Base-by-base conservation (phyloP, 208 protist species). In the Wallacemonas sp. region DNA sequence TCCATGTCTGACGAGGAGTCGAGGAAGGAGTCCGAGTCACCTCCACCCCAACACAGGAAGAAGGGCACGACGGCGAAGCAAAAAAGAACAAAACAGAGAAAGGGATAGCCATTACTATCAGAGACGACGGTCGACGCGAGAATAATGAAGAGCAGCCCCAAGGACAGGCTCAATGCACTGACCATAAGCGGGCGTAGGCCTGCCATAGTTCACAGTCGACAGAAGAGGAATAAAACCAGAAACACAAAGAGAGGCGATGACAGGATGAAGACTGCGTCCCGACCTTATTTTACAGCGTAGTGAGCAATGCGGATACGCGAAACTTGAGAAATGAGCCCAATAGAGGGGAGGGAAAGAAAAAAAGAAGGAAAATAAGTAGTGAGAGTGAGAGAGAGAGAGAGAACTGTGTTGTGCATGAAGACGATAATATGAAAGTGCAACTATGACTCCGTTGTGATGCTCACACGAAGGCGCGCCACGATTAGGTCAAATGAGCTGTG, bases 61-160 rank as follows among this genome's bases (percentile, higher is more conserved):
- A 90, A 84, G 1, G 84, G 83, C 1, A 93, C 26, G 11, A 80
- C 71, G 4, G 84, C 42, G 58, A 86, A 70, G 65, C 80, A 68
- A 41, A 79, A 82, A 62, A 90, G 38, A 0, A 84, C 36, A 28
- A 91, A 70, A 14, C 70, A 79, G 30, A 91, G 66, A 24, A 91
- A 58, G 33, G 84, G 84, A 60, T 69, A 80, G 30, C 76, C 80
- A 55, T 84, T 94, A 26, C 54, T 41, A 6, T 75, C 49, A 5
- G 0, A 12, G 19, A 86, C 77, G 21, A 77, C 66, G 22, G 84
- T 88, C 53, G 84, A 90, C 51, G 69, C 72, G 1, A 91, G 51
- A 36, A 91, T 86, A 36, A 75, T 59, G 27, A 91, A 67, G 19
- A 92, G 46, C 62, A 93, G 61, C 14, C 66, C 69, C 1, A 89